phyloP scores from a whole-genome alignment of 2,329 filamentous ascomycete species.

The Laburnicola sp. region DNA sequence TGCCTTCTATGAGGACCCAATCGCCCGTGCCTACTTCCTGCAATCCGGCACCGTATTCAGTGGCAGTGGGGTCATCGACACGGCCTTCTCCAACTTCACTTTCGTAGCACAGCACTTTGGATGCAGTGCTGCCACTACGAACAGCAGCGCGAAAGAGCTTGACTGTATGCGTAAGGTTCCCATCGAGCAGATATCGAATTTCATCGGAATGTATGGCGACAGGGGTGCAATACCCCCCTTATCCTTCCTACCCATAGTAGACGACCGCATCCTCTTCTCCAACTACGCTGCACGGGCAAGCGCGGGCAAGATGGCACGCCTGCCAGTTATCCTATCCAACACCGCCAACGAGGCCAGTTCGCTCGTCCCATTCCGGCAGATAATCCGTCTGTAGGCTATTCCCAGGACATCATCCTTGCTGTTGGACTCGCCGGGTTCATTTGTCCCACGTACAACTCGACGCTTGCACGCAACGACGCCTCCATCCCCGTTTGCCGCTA shows the following conservation, averaged over 20 bases:
- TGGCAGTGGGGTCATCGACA: background rate
- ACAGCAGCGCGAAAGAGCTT: constrained; percentile 24
- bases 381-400: constrained; percentile 9
- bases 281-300: constrained; percentile 19
- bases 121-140: constrained; percentile 2
- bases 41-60: constrained; percentile 21
- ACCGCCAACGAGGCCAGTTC: constrained; percentile 20
- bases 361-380: constrained; percentile 11
- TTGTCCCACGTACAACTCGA: constrained; percentile 18
- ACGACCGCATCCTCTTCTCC: constrained; percentile 24
- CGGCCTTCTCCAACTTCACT: constrained; percentile 16
- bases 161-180: constrained; percentile 42
- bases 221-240: constrained; percentile 24
- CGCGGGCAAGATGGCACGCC: constrained; percentile 16
- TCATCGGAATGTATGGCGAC: constrained; percentile 35
- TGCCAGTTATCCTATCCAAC: constrained; percentile 16
- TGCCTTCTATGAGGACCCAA: constrained; percentile 51
- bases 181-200: constrained; percentile 31
- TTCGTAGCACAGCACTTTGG: constrained; percentile 15
- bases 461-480: constrained; percentile 10
- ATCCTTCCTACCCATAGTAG: constrained; percentile 23
- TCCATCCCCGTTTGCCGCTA: constrained; percentile 16
- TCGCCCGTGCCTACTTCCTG: constrained; percentile 50
- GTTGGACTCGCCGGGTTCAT: constrained; percentile 5
- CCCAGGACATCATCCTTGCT: constrained; percentile 4